A percentile compares a stretch with the other conserved stretches of the same genome.
Evolutionary conservation across 257 asterid species (phyloP).

Genomic region (Solanum ossicruentum): DNA sequence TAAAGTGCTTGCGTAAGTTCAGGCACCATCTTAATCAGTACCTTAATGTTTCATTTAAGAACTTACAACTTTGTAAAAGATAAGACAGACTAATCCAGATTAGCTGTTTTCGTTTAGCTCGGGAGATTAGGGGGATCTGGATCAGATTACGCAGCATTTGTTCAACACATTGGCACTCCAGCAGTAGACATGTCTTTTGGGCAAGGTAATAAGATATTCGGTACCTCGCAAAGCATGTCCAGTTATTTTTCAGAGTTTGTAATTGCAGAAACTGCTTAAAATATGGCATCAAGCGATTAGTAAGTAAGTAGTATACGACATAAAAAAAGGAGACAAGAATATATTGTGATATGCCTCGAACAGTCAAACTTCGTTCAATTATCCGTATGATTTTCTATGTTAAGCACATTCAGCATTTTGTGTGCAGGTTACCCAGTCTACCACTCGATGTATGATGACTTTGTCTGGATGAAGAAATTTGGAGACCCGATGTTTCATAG

Average conservation of each 20-base stretch:
- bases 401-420: background rate
- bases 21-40: background rate
- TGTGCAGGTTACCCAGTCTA: conserved; percentile 71
- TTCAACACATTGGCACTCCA: conserved; percentile 77
- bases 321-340: background rate
- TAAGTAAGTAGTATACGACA: background rate
- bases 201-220: conserved; percentile 24
- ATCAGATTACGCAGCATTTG: conserved; percentile 68
- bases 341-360: background rate
- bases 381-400: background rate
- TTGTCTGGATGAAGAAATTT: conserved; percentile 73
- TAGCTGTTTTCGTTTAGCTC: conserved; percentile 20
- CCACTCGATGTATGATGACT: conserved; percentile 83
- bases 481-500: conserved; percentile 81
- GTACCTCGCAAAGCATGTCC: background rate
- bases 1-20: background rate
- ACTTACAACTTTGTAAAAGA: background rate
- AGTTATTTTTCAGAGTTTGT: background rate
- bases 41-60: background rate
- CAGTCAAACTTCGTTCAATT: background rate
- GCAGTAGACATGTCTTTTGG: conserved; percentile 54
- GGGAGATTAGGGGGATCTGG: conserved; percentile 79
- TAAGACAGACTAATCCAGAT: background rate
- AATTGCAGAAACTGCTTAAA: background rate
- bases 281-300: background rate